Conservation (phyloP, 129 eudicot species). For the Tagetes patula region DNA sequence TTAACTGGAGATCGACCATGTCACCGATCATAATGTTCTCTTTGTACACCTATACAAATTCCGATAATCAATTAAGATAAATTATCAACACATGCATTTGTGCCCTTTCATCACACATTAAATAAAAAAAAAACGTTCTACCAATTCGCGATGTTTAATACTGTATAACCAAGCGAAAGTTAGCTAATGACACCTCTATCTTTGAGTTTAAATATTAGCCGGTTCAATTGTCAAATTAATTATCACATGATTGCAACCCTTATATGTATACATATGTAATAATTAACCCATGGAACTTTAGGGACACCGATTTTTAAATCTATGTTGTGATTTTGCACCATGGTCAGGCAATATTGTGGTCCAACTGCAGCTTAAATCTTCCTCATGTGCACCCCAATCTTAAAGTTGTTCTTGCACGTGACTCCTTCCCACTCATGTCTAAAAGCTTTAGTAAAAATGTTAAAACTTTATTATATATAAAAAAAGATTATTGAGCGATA, state of each 20-base stretch:
- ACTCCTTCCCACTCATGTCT: slow-evolving; percentile 40
- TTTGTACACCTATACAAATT: no score
- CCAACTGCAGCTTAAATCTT: slow-evolving; percentile 27
- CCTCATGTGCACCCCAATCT: slow-evolving; percentile 43
- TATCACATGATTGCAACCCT: no score
- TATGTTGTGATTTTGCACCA: slow-evolving; percentile 23
- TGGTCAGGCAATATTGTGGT: slow-evolving; percentile 18
- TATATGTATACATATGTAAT: no score
- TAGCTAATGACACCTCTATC: no score
- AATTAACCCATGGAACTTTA: background rate
- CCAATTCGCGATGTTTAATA: no score
- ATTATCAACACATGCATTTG: background rate
- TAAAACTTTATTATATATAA: background rate
- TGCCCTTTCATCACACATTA: background rate
- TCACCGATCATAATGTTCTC: no score
- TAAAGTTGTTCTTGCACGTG: slow-evolving; percentile 41
- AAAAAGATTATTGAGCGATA: no score
- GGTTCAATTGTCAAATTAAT: no score
- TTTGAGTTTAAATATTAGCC: no score
- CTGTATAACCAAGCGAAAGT: no score
- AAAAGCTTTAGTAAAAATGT: background rate
- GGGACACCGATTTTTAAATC: background rate
- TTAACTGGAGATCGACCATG: no score
- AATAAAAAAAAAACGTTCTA: background rate
- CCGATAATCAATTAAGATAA: no score